A percentile compares a stretch with the other conserved stretches of the same genome.
phyloP scores from a whole-genome alignment of 345 rosid genomes.

The Gossypium turneri region DNA sequence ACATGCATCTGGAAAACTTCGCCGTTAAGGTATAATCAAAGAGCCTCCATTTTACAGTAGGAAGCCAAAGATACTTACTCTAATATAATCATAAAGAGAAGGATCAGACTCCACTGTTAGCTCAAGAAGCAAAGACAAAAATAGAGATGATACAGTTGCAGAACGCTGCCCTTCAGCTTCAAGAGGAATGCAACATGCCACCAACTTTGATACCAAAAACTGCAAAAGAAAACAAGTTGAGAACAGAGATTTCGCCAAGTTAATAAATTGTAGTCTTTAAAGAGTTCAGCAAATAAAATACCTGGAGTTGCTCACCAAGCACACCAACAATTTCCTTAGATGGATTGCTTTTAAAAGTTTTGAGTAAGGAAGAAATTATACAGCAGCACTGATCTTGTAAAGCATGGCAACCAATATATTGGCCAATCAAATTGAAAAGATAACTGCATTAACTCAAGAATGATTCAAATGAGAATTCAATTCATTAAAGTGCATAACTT shows the following conservation, averaged over 20 bases:
- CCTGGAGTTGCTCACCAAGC: conserved; percentile 94
- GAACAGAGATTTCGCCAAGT: conserved; percentile 4
- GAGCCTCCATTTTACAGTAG: conserved; percentile 3
- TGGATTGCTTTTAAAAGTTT: conserved; percentile 48
- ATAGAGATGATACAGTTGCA: conserved; percentile 47
- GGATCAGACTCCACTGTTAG: conserved; percentile 59
- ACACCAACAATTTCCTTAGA: conserved; percentile 60
- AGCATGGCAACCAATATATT: conserved; percentile 54
- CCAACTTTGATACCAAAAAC: conserved; percentile 95
- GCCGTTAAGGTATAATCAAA: conserved; percentile 8
- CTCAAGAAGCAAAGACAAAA: conserved; percentile 56
- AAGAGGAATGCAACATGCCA: conserved; percentile 60
- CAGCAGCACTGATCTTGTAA: conserved; percentile 88
- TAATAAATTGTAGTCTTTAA: not conserved
- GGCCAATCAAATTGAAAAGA: conserved; percentile 81
- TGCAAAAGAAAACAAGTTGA: conserved; percentile 28
- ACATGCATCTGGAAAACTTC: not conserved
- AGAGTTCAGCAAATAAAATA: conserved; percentile 22
- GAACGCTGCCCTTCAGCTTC: conserved; percentile 41
- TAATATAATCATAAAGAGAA: conserved; percentile 65
- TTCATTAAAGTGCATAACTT: not conserved
- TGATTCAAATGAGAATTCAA: conserved; percentile 16
- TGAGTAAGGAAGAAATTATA: conserved; percentile 57
- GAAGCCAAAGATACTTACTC: conserved; percentile 41
- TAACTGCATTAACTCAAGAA: conserved; percentile 53